Percentiles rank a stretch among this genome's conserved stretches.
Evolutionary conservation across 1,284 basidiomycete species (phyloP).

Genomic region (Fomes fomentarius): DNA sequence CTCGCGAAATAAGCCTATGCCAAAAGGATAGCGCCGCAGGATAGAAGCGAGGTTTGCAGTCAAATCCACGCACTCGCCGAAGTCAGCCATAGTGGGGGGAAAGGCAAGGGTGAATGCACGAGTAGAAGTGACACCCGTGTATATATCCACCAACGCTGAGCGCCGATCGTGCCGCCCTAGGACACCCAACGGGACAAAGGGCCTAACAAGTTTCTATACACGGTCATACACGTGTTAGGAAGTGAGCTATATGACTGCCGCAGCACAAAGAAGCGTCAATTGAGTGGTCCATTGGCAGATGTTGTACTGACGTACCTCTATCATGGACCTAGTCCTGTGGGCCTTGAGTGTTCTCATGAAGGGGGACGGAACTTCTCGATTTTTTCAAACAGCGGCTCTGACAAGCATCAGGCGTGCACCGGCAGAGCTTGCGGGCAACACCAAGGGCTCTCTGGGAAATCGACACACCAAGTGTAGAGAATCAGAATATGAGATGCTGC

Average conservation of each 20-base stretch:
- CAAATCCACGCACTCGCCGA: constrained; percentile 22
- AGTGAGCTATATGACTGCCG: not conserved
- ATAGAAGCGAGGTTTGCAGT: constrained; percentile 37
- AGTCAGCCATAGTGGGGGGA: constrained; percentile 14
- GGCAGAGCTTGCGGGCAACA: too few species aligned
- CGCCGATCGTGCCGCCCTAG: not conserved
- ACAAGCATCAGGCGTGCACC: too few species aligned
- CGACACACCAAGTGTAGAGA: not conserved
- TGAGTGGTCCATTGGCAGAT: not conserved
- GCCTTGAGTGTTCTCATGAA: too few species aligned
- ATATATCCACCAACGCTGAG: not conserved
- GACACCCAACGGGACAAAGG: not conserved
- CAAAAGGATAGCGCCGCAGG: constrained; percentile 45
- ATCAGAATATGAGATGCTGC: not conserved
- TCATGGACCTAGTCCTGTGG: too few species aligned
- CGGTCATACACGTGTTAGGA: not conserved
- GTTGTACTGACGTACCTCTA: too few species aligned
- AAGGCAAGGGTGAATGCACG: not conserved
- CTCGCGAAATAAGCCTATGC: constrained; percentile 47
- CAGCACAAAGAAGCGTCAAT: not conserved
- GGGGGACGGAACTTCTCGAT: too few species aligned
- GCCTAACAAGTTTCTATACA: not conserved
- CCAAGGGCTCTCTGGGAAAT: too few species aligned
- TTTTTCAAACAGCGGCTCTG: too few species aligned
- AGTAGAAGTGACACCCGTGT: not conserved